Base-by-base conservation (phyloP, 768 basidiomycete species). In the Strobilomyces confusus region DNA sequence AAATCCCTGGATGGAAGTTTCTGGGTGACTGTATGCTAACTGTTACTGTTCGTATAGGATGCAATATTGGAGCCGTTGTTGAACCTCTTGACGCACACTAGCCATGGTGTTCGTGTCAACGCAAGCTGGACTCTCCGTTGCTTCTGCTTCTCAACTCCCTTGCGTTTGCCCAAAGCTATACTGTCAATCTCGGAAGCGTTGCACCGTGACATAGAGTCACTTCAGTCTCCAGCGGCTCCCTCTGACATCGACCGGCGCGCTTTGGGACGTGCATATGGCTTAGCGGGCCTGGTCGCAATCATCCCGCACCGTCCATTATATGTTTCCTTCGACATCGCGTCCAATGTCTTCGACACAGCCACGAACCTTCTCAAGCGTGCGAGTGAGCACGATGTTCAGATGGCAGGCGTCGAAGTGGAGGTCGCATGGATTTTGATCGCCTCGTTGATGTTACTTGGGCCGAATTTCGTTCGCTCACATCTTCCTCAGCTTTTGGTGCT, bases 351-450 rank as follows among this genome's bases (percentile, higher is more conserved):
- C 51, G 92, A 97, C 63, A 87, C 91, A 69, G 89, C 95, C 1
- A 91, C 89, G 2, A 84, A 88, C 51, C 80, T 99, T 11, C 79
- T 99, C 49, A 98, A 95, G 64, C 82, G 87, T 32, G 88, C 92
- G 1, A 89, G 90, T 9, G 94, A 97, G 54, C 95, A 98, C 65
- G 88, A 95, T 53, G 75, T 98, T 42, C 80, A 83, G 50, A 71
- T 90, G 29, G 92, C 92, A 2, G 82, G 81, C 13, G 77, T 90
- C 29, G 93, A 95, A 65, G 84, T 97, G 3, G 93, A 95, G 64
- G 87, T 95, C 1, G 93, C 95, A 0, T 98, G 97, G 97, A 93
- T 86, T 13, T 73, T 89, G 33, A 91, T 99, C 49, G 85, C 89
- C 0, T 86, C 93, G 1, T 72, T 98, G 26, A 93, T 98, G 90